Evolutionary conservation across 116 monocot species (phyloP).

Genomic region (Papilionanthe hybrid): DNA sequence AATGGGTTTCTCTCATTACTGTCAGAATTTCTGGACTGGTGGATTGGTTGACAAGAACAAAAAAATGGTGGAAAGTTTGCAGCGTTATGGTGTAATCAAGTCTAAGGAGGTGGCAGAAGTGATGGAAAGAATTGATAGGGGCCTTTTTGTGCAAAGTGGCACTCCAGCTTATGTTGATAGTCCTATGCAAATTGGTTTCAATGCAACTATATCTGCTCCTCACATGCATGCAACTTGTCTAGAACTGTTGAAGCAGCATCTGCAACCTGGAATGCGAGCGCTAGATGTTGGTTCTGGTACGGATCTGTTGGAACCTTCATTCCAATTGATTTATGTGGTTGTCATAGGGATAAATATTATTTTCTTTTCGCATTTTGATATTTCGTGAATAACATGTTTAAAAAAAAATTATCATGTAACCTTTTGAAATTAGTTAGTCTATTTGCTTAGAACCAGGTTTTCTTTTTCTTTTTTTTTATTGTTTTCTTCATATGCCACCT

Average conservation of each 20-base stretch:
- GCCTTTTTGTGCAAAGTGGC: constrained; percentile 44
- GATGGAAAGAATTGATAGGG: constrained; percentile 57
- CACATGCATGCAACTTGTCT: constrained; percentile 73
- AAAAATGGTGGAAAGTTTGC: constrained; percentile 37
- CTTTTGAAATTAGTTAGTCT: background rate
- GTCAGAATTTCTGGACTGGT: constrained; percentile 25
- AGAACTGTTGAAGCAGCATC: constrained; percentile 49
- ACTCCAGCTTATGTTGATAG: constrained; percentile 44
- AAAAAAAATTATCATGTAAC: background rate
- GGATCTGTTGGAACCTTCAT: background rate
- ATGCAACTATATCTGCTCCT: constrained; percentile 73
- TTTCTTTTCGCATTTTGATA: background rate
- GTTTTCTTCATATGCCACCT: background rate
- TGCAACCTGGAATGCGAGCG: constrained; percentile 60
- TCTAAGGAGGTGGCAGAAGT: constrained; percentile 60
- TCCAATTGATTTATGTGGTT: background rate
- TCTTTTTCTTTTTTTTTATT: background rate
- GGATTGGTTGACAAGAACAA: constrained; percentile 42
- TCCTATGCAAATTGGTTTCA: constrained; percentile 65
- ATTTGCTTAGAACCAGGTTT: background rate
- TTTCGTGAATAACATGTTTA: background rate
- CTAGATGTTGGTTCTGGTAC: constrained; percentile 74
- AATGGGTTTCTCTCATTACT: background rate
- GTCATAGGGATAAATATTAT: background rate
- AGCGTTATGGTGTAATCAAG: constrained; percentile 41